Base-by-base conservation (phyloP, 1,284 basidiomycete genomes). In the Apiotrichum akiyoshidainum region DNA sequence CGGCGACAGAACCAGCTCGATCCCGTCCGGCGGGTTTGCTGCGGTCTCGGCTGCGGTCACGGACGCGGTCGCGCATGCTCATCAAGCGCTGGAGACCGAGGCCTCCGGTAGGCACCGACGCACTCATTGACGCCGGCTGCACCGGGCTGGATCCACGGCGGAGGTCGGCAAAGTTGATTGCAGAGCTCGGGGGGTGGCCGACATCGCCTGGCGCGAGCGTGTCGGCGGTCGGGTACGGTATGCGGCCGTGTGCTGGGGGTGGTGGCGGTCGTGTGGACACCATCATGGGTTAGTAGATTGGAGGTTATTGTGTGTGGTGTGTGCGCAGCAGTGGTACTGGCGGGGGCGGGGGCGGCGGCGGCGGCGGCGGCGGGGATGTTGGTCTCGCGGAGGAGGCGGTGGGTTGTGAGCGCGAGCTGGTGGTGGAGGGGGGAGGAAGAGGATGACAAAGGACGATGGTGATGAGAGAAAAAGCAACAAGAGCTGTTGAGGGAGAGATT, bases 221-320 rank as follows among this genome's bases (percentile, higher is more conserved):
- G 26, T 66, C 61, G n/a, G 71, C 72, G 16, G 67, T 55, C 8
- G 74, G 74, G 61, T 76, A 76, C 11, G 71, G 63, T 31, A 74
- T 63, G 11, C 74, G 65, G 16, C 74, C 72, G 19, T 60, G 52
- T 11, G 65, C 65, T 10, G 72, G 73, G 5, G 59, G 55, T 12
- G 73, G 73, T n/a, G 71, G 59, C n/a, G 73, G 73, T 47, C 73
- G 59, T 33, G 73, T 61, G 5, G 72, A 74, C 11, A 74, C 73
- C 74, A 76, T 76, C 17, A 10, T 44, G 19, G 26, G 26, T 31
- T 31, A 31, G 26, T 31, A 5, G 8, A 11, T 10, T 21, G 5
- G 17, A n/a, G n/a, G 26, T 41, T 26, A 37, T 17, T 42, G 41
- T 8, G n/a, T 21, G n/a, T 33, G 37, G 35, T 37, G 37, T 31